Conservation (phyloP, 1,284 basidiomycete species). For the Chalciporus piperatoides region DNA sequence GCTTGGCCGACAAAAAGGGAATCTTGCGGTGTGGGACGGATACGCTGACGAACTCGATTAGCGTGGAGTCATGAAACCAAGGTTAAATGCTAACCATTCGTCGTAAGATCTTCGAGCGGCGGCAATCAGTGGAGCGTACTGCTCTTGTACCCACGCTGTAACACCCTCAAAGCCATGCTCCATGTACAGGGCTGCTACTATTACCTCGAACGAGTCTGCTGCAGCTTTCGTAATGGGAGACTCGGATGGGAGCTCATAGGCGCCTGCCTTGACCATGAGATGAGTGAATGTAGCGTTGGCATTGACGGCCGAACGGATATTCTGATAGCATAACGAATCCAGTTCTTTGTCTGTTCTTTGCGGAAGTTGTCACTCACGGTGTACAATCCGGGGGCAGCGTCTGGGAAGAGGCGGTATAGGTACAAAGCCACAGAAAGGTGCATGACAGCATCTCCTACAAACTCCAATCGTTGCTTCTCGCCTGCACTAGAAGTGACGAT, state of each 20-base stretch:
- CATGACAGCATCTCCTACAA: constrained; percentile 32
- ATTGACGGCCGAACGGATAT: constrained; percentile 31
- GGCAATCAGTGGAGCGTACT: constrained; percentile 26
- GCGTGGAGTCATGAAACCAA: neutral
- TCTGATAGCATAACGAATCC: constrained; percentile 10
- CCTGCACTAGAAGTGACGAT: constrained; percentile 26
- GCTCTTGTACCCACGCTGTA: constrained; percentile 29
- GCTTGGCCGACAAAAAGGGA: constrained; percentile 14
- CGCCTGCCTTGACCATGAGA: constrained; percentile 29
- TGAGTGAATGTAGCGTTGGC: constrained; percentile 32
- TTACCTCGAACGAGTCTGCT: constrained; percentile 32
- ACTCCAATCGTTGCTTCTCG: constrained; percentile 31
- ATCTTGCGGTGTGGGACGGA: neutral
- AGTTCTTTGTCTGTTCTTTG: neutral
- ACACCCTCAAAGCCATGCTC: constrained; percentile 30
- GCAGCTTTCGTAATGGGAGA: constrained; percentile 24
- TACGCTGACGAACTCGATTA: constrained; percentile 17
- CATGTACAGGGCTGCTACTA: constrained; percentile 30
- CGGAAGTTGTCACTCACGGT: constrained; percentile 18
- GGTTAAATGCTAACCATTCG: constrained; percentile 7
- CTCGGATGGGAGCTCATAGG: constrained; percentile 23
- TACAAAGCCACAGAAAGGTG: constrained; percentile 30
- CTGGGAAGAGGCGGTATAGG: constrained; percentile 28
- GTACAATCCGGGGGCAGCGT: constrained; percentile 30
- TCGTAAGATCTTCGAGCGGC: constrained; percentile 26